phyloP scores from a whole-genome alignment of 768 basidiomycete genomes.

The Rhodotorula babjevae region DNA sequence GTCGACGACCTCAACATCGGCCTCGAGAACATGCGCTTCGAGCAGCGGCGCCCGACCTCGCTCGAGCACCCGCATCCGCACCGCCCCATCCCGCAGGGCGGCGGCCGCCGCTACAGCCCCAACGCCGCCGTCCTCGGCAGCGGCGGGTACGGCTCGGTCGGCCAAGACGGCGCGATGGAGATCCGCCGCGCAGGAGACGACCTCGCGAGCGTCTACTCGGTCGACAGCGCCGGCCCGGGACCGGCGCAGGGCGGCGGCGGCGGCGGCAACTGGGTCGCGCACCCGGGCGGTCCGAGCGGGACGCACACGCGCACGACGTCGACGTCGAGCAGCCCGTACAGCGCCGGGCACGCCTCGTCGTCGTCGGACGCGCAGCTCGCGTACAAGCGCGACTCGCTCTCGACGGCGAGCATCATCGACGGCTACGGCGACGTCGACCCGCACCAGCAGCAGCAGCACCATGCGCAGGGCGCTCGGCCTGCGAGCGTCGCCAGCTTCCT shows the following conservation, averaged over 20 bases:
- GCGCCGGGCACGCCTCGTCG: background rate
- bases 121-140: background rate
- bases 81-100: slow-evolving; percentile 1
- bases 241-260: background rate
- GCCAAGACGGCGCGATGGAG: slow-evolving; percentile 37
- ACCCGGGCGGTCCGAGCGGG: too few relatives aligned
- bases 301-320: background rate
- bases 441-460: background rate
- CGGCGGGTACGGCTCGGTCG: background rate
- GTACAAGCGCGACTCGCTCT: slow-evolving; percentile 2
- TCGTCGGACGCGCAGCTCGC: background rate
- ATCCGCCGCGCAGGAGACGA: slow-evolving; percentile 13
- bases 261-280: too few relatives aligned
- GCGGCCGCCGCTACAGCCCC: slow-evolving; percentile 5
- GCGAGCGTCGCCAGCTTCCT: slow-evolving; percentile 23
- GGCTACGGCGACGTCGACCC: slow-evolving; percentile 18
- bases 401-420: background rate
- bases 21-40: slow-evolving; percentile 37
- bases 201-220: slow-evolving; percentile 34
- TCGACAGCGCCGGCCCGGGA: slow-evolving; percentile 7
- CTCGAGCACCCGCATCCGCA: background rate
- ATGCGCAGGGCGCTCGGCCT: background rate
- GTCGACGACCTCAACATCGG: slow-evolving; percentile 38
- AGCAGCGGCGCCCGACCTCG: slow-evolving; percentile 1
- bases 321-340: background rate